Percentiles rank a stretch among this genome's conserved stretches.
These are phyloP conservation scores for Wallacemonas rigidus DNA, from an alignment of 208 protist genomes.

Conservation along the genomic window DNA sequence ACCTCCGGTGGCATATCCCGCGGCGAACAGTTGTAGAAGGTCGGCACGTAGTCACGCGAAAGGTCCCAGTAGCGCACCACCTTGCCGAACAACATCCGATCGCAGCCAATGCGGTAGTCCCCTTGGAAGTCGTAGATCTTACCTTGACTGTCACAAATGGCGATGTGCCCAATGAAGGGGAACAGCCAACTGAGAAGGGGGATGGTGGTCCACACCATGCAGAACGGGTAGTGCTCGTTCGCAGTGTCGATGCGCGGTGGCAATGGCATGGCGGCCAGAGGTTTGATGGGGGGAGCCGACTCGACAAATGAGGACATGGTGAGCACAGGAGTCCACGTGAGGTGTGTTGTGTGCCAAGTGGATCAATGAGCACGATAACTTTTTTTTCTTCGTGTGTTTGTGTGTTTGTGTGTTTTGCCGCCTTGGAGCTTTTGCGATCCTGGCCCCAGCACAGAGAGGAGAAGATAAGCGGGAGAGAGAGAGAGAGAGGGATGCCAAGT, in stretches of 20 bases:
- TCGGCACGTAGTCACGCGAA: slow-evolving; percentile 53
- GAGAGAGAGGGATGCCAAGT: not conserved
- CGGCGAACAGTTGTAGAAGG: slow-evolving; percentile 39
- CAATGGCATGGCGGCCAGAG: slow-evolving; percentile 19
- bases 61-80: slow-evolving; percentile 84
- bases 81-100: slow-evolving; percentile 90
- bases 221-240: slow-evolving; percentile 88
- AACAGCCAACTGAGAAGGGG: slow-evolving; percentile 89
- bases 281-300: slow-evolving; percentile 10
- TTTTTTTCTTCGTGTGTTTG: too few relatives aligned
- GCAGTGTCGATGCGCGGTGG: slow-evolving; percentile 54
- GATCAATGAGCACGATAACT: too few relatives aligned
- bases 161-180: slow-evolving; percentile 92
- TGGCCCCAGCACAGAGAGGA: too few relatives aligned
- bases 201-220: slow-evolving; percentile 91
- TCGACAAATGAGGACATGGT: slow-evolving; percentile 2
- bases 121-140: slow-evolving; percentile 92
- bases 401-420: too few relatives aligned
- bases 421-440: too few relatives aligned
- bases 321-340: not conserved
- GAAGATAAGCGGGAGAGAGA: too few relatives aligned
- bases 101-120: slow-evolving; percentile 72
- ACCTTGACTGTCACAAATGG: slow-evolving; percentile 85
- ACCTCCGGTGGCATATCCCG: slow-evolving; percentile 18
- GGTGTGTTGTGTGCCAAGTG: too few relatives aligned